Conservation (phyloP, 1,284 basidiomycete genomes). For the Takashimella koratensis region DNA sequence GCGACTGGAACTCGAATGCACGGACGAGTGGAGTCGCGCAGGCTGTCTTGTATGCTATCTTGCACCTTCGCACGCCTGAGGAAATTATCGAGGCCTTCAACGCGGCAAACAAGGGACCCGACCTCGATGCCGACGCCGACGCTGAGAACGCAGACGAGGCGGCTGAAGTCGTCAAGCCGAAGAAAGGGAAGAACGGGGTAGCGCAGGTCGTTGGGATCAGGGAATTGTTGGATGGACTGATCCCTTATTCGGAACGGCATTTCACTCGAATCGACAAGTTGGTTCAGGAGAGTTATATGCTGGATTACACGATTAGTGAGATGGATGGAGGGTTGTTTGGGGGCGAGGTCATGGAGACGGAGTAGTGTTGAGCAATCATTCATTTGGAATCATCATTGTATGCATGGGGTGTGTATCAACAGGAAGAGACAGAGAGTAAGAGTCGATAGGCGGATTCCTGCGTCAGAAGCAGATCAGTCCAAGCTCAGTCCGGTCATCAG, state of each 20-base stretch:
- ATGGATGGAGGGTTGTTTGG: slow-evolving; percentile 65
- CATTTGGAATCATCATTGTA: too few relatives aligned
- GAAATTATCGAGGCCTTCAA: slow-evolving; percentile 70
- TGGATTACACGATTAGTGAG: slow-evolving; percentile 86
- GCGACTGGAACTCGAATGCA: slow-evolving; percentile 91
- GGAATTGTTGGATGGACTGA: slow-evolving; percentile 75
- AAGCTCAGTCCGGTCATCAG: too few relatives aligned
- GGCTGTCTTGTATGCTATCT: slow-evolving; percentile 71
- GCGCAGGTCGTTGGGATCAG: slow-evolving; percentile 52
- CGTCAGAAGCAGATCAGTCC: too few relatives aligned
- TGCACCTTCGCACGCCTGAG: slow-evolving; percentile 69
- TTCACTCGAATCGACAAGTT: slow-evolving; percentile 77
- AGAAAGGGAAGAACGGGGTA: slow-evolving; percentile 5
- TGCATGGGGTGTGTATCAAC: too few relatives aligned
- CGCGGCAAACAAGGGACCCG: slow-evolving; percentile 25
- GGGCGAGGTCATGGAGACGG: slow-evolving; percentile 35
- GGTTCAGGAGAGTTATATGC: slow-evolving; percentile 86
- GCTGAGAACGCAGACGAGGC: slow-evolving; percentile 38
- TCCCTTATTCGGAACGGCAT: slow-evolving; percentile 94
- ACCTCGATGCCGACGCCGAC: slow-evolving; percentile 39
- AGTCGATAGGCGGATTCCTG: too few relatives aligned
- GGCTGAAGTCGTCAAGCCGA: slow-evolving; percentile 16
- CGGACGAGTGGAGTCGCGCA: slow-evolving; percentile 85
- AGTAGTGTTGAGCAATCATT: neutral
- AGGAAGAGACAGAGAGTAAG: too few relatives aligned